A percentile compares a stretch with the other conserved stretches of the same genome.
Evolutionary conservation across 2,329 filamentous ascomycete genomes (phyloP).

Genomic region (Beauveria sp.): DNA sequence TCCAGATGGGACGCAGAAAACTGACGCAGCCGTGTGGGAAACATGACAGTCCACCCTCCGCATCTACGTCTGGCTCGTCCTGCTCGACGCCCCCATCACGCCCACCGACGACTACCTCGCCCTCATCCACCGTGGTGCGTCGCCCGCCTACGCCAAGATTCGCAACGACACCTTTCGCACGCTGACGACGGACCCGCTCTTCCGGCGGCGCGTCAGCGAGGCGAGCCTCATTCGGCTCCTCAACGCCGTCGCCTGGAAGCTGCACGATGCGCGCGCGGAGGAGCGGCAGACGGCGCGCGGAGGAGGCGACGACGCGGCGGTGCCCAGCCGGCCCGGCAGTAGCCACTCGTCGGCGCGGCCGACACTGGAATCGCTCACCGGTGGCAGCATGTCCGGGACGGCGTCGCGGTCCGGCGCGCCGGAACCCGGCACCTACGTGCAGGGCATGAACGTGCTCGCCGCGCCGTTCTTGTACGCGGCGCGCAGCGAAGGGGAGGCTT

Average conservation of each 20-base stretch:
- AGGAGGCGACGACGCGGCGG: too few species aligned
- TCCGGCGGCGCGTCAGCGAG: constrained; percentile 89
- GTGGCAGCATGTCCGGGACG: background rate
- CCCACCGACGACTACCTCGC: constrained; percentile 82
- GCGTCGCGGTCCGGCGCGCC: constrained; percentile 25
- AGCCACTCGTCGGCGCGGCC: constrained; percentile 3
- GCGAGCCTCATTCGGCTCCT: constrained; percentile 89
- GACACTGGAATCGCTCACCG: background rate
- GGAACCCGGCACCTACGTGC: constrained; percentile 83
- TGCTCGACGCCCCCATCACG: constrained; percentile 80
- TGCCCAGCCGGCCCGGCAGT: constrained; percentile 4
- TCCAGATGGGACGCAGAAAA: background rate
- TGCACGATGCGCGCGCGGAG: constrained; percentile 68
- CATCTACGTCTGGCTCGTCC: constrained; percentile 93
- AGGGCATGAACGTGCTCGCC: constrained; percentile 97
- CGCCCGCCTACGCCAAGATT: constrained; percentile 93
- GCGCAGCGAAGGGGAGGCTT: constrained; percentile 89
- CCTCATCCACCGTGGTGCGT: constrained; percentile 87
- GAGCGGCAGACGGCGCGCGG: constrained; percentile 16
- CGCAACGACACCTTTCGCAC: constrained; percentile 98
- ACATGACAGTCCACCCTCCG: constrained; percentile 68
- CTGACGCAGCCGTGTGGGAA: background rate
- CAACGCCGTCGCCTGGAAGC: constrained; percentile 90
- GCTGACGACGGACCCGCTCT: constrained; percentile 91
- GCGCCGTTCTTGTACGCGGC: constrained; percentile 94